Evolutionary conservation across 2,329 filamentous ascomycete species (phyloP).

Genomic region (Microascus cirrosus): DNA sequence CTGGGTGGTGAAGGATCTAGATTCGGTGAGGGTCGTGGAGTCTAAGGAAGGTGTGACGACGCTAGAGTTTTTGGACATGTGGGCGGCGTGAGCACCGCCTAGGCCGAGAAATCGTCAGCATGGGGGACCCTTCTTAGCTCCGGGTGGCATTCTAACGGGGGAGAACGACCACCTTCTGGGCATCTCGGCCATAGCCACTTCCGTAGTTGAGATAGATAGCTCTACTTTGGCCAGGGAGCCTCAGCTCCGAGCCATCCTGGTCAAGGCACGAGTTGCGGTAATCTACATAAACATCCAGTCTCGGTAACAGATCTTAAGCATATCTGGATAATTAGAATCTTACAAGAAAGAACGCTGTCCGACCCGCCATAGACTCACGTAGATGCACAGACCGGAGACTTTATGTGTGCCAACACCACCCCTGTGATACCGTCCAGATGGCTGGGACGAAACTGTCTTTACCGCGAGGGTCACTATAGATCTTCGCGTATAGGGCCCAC

Average conservation of each 20-base stretch:
- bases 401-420: background rate
- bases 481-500: background rate
- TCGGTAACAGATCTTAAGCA: background rate
- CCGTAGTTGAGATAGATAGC: background rate
- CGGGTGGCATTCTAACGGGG: background rate
- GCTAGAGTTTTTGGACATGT: slow-evolving; percentile 43
- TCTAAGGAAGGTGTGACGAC: slow-evolving; percentile 46
- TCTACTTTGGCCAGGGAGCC: background rate
- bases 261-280: background rate
- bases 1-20: slow-evolving; percentile 74
- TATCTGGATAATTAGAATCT: background rate
- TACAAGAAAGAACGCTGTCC: background rate
- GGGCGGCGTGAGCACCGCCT: background rate
- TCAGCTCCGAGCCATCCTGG: background rate
- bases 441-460: background rate
- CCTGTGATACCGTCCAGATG: background rate
- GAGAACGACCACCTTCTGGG: background rate
- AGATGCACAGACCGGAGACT: background rate
- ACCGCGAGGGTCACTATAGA: background rate
- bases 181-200: background rate
- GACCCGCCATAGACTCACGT: background rate
- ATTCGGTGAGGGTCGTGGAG: slow-evolving; percentile 55
- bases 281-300: background rate
- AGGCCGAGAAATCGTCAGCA: background rate
- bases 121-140: background rate